Percentiles rank a stretch among this genome's conserved stretches.
Evolutionary conservation across 345 rosid genomes (phyloP).

Genomic region (Citrus sp.): DNA sequence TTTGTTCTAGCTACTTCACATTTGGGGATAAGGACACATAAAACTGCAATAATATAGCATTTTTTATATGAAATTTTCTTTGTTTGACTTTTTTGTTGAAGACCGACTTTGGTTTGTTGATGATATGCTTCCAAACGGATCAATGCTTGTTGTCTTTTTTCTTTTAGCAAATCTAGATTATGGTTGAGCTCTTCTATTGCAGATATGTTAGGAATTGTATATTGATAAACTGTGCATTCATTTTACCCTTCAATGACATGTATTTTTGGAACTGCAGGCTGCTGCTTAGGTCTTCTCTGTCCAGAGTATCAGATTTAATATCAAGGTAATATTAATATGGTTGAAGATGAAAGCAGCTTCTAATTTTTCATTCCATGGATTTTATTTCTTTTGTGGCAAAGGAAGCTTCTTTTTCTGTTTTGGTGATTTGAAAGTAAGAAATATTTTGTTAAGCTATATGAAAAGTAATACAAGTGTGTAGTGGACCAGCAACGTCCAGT

Average conservation of each 20-base stretch:
- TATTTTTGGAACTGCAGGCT: slow-evolving; percentile 21
- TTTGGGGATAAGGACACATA: background rate
- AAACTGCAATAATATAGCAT: background rate
- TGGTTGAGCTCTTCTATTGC: too few relatives aligned
- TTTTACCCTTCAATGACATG: background rate
- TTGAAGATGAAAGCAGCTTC: background rate
- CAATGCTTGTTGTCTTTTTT: too few relatives aligned
- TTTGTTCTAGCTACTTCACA: background rate
- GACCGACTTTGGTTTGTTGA: too few relatives aligned
- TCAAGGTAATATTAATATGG: slow-evolving; percentile 11
- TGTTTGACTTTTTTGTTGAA: too few relatives aligned
- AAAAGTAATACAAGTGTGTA: background rate
- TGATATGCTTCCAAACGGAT: too few relatives aligned
- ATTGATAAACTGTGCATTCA: background rate
- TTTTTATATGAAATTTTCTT: background rate
- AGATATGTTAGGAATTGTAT: too few relatives aligned
- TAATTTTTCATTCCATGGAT: background rate
- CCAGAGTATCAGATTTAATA: background rate
- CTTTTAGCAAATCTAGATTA: too few relatives aligned
- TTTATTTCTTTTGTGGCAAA: background rate
- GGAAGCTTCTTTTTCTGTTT: background rate
- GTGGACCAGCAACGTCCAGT: background rate
- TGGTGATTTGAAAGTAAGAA: too few relatives aligned
- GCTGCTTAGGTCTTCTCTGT: slow-evolving; percentile 10
- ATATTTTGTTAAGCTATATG: too few relatives aligned